Base-by-base conservation (phyloP, 805 yeast genomes). In the Vanderwaltozyma verrucispora region DNA sequence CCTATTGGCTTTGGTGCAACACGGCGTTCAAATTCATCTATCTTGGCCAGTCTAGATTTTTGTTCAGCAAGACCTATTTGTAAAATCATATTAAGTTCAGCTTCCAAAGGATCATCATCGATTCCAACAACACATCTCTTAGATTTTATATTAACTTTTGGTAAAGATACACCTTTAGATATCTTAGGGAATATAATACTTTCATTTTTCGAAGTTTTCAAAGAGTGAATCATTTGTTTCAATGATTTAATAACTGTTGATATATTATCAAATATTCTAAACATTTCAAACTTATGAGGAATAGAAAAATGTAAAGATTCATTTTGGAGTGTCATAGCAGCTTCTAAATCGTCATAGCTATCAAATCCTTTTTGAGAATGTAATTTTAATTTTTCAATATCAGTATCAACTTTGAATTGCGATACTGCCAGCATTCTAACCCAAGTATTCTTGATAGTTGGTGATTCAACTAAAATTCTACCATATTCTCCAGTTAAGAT, bases 91-190 rank as follows among this genome's bases (percentile, higher is more conserved):
- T 74, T 71, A 33, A 88, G 60, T 48, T 84, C 78, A 7, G 77
- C 66, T 57, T 89, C 97, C 55, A 88, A 87, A 7, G 94, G 89
- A 58, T 89, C 96, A 56, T 84, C 94, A 39, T 84, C 95, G 44
- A 87, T 67, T 18, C 80, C 68, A 28, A 87, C 61, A 4, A 80
- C 65, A 44, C 84, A 66, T 29, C 72, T 64, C 5, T 65, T 65
- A 0, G 94, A 65, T 30, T 63, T 69, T 27, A 87, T 46, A 17
- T 71, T 68, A 2, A 85, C 60, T 16, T 60, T 63, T 12, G 88
- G 88, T 7, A 89, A 63, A 4, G 64, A 44, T 0, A 73, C 68
- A 0, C 63, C 56, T n/a, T 60, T 62, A 2, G 59, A 45, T 11
- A 36, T 41, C 33, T 68, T 42, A 14, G 74, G 75, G 32, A 49